Conservation (phyloP, 1,139 yeast species). For the Taphrina confusa region DNA sequence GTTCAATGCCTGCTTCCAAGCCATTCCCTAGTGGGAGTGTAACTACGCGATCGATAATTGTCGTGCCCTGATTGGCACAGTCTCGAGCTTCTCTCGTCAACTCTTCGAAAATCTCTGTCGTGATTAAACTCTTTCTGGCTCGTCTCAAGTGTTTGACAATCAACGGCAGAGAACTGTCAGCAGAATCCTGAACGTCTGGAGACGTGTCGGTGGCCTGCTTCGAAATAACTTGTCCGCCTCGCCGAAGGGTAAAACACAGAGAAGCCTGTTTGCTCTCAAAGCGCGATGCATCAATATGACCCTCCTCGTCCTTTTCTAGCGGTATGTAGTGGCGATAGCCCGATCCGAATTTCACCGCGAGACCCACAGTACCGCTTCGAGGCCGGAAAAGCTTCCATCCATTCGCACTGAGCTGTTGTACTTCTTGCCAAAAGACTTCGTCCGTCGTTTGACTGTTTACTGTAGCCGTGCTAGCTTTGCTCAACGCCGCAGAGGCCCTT, state of each 20-base stretch:
- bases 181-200: neutral
- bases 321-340: slow-evolving; percentile 9
- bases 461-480: neutral
- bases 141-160: neutral
- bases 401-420: neutral
- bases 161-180: neutral
- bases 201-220: neutral
- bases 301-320: slow-evolving; percentile 3
- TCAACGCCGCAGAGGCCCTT: slow-evolving; percentile 53
- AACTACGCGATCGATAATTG: neutral
- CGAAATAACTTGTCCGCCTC: neutral
- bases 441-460: slow-evolving; percentile 10
- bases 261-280: neutral
- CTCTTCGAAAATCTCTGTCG: neutral
- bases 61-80: neutral
- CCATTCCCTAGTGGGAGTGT: slow-evolving; percentile 1
- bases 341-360: slow-evolving; percentile 21
- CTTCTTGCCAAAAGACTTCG: slow-evolving; percentile 9
- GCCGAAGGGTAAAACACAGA: neutral
- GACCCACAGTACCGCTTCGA: neutral
- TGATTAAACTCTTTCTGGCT: neutral
- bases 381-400: slow-evolving; percentile 25
- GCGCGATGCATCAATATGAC: slow-evolving; percentile 18
- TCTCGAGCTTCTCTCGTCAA: slow-evolving; percentile 12
- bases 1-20: neutral